Evolutionary conservation across 768 basidiomycete species (phyloP), one percentile per base, ranked within the genome.

Genomic region (Suillus lakei): DNA sequence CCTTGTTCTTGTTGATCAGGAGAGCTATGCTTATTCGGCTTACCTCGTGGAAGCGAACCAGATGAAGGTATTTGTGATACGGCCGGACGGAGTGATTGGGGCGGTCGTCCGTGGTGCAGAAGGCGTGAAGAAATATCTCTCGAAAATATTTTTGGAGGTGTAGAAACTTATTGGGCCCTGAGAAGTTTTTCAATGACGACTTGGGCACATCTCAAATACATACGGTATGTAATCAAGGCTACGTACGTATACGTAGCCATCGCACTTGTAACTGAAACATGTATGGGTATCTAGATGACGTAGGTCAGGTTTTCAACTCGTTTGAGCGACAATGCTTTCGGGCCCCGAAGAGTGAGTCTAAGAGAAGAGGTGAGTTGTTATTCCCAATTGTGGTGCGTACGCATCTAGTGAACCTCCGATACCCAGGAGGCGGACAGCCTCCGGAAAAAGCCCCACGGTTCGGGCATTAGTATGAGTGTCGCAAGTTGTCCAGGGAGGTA

Each of bases 11-110:
- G 75, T 77, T 43, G 79, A 82, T 65, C 63, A 64, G 12, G 67
- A 68, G 1, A 79, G 79, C 15, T 74, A 79, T 62, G 81, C 81
- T 1, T 75, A 79, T 66, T 68, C 67, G 3, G 72, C 75, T 1
- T 83, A 83, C 71, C 69, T 71, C 55, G 70, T 76, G n/a, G 65
- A 63, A 26, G 73, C 73, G 16, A 72, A 72, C 10, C 77, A 76
- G 50, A 68, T 68, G 7, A 66, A 78, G 16, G 74, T 75, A 2
- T 71, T 81, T 28, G 62, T 66, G 1, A n/a, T 85, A 23, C 85
- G 7, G 44, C 10, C 10, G 10, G 44, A n/a, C 10, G n/a, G 43
- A 9, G 21, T 44, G 8, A 44, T 18, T 8, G 84, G 84, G 23
- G 73, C 67, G 2, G 67, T 76, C 6, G 69, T 72, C 32, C 61